Evolutionary conservation across 768 basidiomycete species (phyloP).

Genomic region (Collybia sordida): DNA sequence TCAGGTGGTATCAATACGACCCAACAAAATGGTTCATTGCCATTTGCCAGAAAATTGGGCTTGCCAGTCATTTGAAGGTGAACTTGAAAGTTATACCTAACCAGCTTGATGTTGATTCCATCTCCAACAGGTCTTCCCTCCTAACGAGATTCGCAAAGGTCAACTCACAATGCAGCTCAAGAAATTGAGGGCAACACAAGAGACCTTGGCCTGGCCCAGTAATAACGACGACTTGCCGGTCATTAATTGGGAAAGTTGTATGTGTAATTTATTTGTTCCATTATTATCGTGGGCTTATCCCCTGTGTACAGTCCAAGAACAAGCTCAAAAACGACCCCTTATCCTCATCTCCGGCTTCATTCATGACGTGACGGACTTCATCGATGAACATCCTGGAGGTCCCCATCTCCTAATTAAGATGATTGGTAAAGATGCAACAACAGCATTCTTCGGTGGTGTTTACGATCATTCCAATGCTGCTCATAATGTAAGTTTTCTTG

Average conservation of each 20-base stretch:
- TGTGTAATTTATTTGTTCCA: constrained; percentile 20
- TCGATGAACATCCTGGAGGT: constrained; percentile 83
- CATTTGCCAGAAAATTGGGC: constrained; percentile 55
- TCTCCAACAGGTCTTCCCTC: constrained; percentile 41
- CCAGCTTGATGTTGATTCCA: neutral
- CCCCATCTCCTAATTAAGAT: constrained; percentile 50
- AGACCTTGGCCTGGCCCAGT: constrained; percentile 76
- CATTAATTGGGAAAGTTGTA: constrained; percentile 86
- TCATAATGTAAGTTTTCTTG: constrained; percentile 58
- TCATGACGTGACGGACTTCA: constrained; percentile 75
- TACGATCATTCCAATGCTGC: constrained; percentile 85
- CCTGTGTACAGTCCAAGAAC: constrained; percentile 62
- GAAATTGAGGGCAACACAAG: constrained; percentile 76
- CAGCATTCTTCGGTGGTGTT: constrained; percentile 83
- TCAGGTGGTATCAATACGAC: constrained; percentile 93
- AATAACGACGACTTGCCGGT: constrained; percentile 76
- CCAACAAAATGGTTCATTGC: constrained; percentile 93
- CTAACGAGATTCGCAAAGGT: constrained; percentile 76
- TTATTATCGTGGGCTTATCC: constrained; percentile 2
- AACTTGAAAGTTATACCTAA: neutral
- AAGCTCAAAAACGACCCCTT: constrained; percentile 75
- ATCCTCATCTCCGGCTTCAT: constrained; percentile 89
- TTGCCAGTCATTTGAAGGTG: constrained; percentile 71
- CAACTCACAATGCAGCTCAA: constrained; percentile 94
- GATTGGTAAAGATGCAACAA: constrained; percentile 81